A percentile compares a stretch with the other conserved stretches of the same genome.
These are phyloP conservation scores for Talaromyces sp. DNA, from an alignment of 2,329 filamentous ascomycete species.

Conservation along the genomic window DNA sequence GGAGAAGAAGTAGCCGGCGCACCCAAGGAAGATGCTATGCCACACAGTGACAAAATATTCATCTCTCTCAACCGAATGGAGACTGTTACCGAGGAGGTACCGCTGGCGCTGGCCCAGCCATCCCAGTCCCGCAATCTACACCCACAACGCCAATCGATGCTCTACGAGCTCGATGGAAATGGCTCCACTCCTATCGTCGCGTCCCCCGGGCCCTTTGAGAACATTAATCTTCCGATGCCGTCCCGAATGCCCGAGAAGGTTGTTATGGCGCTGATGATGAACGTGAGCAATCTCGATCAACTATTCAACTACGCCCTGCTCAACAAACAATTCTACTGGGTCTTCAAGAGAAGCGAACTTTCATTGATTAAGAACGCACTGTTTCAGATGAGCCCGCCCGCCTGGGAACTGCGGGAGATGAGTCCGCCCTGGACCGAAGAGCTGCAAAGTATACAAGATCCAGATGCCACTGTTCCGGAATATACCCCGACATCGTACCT, in stretches of 20 bases:
- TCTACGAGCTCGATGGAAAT: slow-evolving; percentile 32
- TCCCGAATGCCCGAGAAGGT: slow-evolving; percentile 45
- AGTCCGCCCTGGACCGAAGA: slow-evolving; percentile 48
- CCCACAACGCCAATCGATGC: slow-evolving; percentile 10
- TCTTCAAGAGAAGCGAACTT: slow-evolving; percentile 56
- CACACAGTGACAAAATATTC: slow-evolving; percentile 7
- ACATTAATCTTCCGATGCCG: slow-evolving; percentile 33
- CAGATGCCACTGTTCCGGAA: slow-evolving; percentile 45
- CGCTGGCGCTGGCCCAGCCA: slow-evolving; percentile 1
- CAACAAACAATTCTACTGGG: slow-evolving; percentile 53
- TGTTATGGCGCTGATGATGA: slow-evolving; percentile 48
- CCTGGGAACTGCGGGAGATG: slow-evolving; percentile 59
- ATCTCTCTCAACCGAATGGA: slow-evolving; percentile 5
- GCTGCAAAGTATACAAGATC: slow-evolving; percentile 37
- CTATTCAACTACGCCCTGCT: slow-evolving; percentile 52
- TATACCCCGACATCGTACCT: slow-evolving; percentile 53
- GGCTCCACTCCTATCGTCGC: slow-evolving; percentile 17
- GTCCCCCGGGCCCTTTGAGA: slow-evolving; percentile 2
- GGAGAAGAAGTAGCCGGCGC: background rate
- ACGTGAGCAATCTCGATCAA: slow-evolving; percentile 48
- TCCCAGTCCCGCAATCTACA: background rate
- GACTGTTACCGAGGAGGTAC: slow-evolving; percentile 5
- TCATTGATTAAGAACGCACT: slow-evolving; percentile 49
- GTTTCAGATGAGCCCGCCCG: slow-evolving; percentile 52
- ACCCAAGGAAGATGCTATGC: background rate